Evolutionary conservation across 139 green algal species (phyloP), one percentile per base, ranked within the genome.

Genomic region (Haematococcus sp.): DNA sequence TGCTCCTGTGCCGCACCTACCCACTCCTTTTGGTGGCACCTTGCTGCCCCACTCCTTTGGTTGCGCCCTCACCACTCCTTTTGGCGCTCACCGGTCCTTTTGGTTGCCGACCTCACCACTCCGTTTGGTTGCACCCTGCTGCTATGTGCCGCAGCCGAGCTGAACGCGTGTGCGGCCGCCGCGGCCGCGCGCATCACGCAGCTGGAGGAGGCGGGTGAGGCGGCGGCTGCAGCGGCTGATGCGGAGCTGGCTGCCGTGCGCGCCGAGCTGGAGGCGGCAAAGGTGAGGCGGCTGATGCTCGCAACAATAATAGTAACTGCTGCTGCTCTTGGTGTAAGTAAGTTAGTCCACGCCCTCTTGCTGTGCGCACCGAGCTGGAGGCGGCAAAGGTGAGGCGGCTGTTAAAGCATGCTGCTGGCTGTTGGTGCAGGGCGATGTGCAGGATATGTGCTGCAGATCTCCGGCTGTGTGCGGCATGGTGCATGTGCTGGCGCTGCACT

Each of bases 151-250:
- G 76, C 88, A 92, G 91, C 61, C 22, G 90, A 95, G 71, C 78
- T 84, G 20, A 80, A 90, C 64, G 84, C 86, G 0, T 96, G 91
- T 54, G 80, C 75, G 1, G 71, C 86, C 22, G 85, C 89, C 23
- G 90, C 89, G 0, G 72, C 80, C 15, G 87, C 91, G 76, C 75
- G 83, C 35, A 84, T 94, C 5, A 58, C 71, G 0, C 77, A 82
- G 17, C 79, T 96, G 27, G 91, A 96, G 81, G 81, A 93, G 68
- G 79, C 79, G 31, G 69, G 76, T 17, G 86, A 93, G 63, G 63
- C 61, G 0, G 76, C 87, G 25, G 27, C 25, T 17, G 58, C 78
- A 20, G 83, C 84, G 43, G 60, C 78, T 17, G 83, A 89, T 34
- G 28, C 74, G 72, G 74, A 76, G 28, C n/a, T 76, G n/a, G 63